phyloP scores from a whole-genome alignment of 306 rosid species.

The Gastrolobium bilobum region DNA sequence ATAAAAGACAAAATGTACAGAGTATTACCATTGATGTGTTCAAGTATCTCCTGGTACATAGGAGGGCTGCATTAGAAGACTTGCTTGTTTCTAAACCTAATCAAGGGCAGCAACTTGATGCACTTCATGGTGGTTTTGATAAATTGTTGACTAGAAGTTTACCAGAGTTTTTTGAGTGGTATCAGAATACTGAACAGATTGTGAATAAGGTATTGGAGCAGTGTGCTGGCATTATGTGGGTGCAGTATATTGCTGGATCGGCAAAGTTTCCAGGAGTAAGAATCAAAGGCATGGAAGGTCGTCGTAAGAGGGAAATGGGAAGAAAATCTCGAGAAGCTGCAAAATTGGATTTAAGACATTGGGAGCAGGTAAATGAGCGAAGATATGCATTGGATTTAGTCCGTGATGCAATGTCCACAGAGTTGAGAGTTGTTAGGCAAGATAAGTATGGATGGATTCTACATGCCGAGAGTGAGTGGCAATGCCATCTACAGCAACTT shows the following conservation, averaged over 20 bases:
- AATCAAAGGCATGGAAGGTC: conserved; percentile 95
- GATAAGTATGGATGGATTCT: conserved; percentile 99
- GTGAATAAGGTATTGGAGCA: conserved; percentile 91
- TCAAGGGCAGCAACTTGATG: conserved; percentile 87
- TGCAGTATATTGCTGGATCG: conserved; percentile 92
- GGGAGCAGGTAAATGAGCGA: conserved; percentile 96
- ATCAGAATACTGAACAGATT: conserved; percentile 69
- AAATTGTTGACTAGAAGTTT: conserved; percentile 82
- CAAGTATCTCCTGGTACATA: conserved; percentile 95
- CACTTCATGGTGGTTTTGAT: conserved; percentile 96
- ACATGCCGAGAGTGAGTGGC: conserved; percentile 99
- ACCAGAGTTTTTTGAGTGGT: conserved; percentile 88
- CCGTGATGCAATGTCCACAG: conserved; percentile 96
- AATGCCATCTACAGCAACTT: conserved; percentile 93
- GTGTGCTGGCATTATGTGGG: conserved; percentile 97
- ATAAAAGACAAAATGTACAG: conserved; percentile 80
- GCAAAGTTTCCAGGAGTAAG: conserved; percentile 97
- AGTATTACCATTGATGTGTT: conserved; percentile 87
- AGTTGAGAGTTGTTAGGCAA: conserved; percentile 97
- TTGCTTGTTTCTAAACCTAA: conserved; percentile 89
- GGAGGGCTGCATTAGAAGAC: conserved; percentile 89
- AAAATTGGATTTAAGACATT: conserved; percentile 83
- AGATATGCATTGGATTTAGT: conserved; percentile 95
- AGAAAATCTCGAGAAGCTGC: conserved; percentile 85
- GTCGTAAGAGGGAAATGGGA: conserved; percentile 93